Evolutionary conservation across 1,139 yeast species (phyloP).

Genomic region (Candida freyschussii): DNA sequence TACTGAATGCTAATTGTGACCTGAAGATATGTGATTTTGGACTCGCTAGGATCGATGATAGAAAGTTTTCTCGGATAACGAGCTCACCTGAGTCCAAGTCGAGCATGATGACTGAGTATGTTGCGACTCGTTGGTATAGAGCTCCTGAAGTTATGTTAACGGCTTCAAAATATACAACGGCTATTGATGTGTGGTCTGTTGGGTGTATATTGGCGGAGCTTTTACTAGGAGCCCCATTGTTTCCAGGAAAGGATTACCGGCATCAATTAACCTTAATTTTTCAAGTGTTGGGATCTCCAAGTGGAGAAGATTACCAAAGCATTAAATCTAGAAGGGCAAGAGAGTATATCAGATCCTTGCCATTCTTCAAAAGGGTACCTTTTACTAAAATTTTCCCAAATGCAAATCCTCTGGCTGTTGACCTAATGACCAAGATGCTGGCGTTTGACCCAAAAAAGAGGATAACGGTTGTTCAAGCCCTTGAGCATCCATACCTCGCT

Average conservation of each 20-base stretch:
- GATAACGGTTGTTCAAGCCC: slow-evolving; percentile 60
- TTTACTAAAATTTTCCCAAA: slow-evolving; percentile 41
- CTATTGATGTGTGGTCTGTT: slow-evolving; percentile 75
- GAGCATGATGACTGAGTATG: slow-evolving; percentile 64
- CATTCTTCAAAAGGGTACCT: slow-evolving; percentile 44
- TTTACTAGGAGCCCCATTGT: slow-evolving; percentile 53
- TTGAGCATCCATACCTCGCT: slow-evolving; percentile 59
- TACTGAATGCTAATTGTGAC: slow-evolving; percentile 86
- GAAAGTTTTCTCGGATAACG: slow-evolving; percentile 65
- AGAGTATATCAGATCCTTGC: slow-evolving; percentile 55
- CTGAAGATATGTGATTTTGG: slow-evolving; percentile 93
- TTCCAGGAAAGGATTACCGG: slow-evolving; percentile 76
- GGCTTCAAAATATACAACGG: slow-evolving; percentile 62
- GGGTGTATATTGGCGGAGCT: slow-evolving; percentile 74
- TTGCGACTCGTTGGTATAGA: slow-evolving; percentile 77
- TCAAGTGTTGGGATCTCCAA: slow-evolving; percentile 62
- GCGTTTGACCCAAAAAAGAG: slow-evolving; percentile 63
- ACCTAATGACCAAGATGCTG: slow-evolving; percentile 52
- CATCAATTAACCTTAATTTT: slow-evolving; percentile 60
- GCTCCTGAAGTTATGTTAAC: slow-evolving; percentile 78
- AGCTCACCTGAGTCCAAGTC: slow-evolving; percentile 34
- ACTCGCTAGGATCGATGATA: slow-evolving; percentile 79
- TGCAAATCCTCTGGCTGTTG: slow-evolving; percentile 56
- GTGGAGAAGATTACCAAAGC: slow-evolving; percentile 47
- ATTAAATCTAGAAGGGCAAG: slow-evolving; percentile 59